These are phyloP conservation scores for Gonapodya sp. DNA, from an alignment of 192 early-diverging fungal genomes.

Conservation along the genomic window DNA sequence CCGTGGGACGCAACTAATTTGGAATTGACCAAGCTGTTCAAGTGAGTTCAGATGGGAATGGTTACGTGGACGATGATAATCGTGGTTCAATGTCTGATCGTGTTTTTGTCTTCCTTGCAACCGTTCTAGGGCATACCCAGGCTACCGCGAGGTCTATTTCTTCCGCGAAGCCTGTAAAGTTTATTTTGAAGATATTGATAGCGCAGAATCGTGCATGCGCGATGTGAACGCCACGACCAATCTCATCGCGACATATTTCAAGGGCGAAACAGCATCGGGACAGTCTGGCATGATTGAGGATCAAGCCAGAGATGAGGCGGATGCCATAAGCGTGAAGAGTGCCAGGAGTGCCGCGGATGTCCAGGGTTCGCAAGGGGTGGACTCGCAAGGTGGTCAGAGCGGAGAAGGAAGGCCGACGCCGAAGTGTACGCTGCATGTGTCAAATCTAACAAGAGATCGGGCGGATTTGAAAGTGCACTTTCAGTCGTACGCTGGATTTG, in stretches of 20 bases:
- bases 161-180: slow-evolving; percentile 15
- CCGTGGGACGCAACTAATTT: slow-evolving; percentile 17
- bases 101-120: too few relatives aligned
- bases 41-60: too few relatives aligned
- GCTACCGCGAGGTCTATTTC: slow-evolving; percentile 15
- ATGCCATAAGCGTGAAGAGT: neutral
- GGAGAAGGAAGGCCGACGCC: neutral
- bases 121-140: neutral
- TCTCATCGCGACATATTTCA: slow-evolving; percentile 17
- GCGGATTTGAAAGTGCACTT: slow-evolving; percentile 14
- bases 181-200: slow-evolving; percentile 9
- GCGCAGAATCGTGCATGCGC: neutral
- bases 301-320: neutral
- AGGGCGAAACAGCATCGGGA: neutral
- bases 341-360: neutral
- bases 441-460: slow-evolving; percentile 13
- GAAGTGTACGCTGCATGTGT: slow-evolving; percentile 16
- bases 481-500: slow-evolving; percentile 7
- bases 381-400: neutral
- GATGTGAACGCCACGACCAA: slow-evolving; percentile 14
- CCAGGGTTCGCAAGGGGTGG: neutral
- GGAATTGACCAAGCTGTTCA: slow-evolving; percentile 17
- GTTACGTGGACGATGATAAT: too few relatives aligned
- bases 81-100: too few relatives aligned
- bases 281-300: neutral